Evolutionary conservation across 164 flowering plant genomes (phyloP), one percentile per base, ranked within the genome.

Genomic region (Buxus sempervirens): DNA sequence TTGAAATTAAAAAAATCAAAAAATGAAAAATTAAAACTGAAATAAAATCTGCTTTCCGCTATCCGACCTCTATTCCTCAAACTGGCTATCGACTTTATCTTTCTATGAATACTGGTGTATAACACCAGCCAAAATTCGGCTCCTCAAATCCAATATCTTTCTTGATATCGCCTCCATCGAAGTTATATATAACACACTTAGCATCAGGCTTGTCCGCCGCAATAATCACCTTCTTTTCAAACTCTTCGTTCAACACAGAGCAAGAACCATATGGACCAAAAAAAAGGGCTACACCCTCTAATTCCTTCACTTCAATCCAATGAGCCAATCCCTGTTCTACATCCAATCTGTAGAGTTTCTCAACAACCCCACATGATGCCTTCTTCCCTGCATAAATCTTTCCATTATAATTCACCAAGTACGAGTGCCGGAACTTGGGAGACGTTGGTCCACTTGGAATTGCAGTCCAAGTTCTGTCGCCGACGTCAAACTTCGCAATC

Each of bases 261-360:
- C 36, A 69, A 21, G 65, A 61, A 51, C 72, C 72, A 54, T 38
- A 62, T 1, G 65, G 58, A 20, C 65, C 62, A 2, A 56, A n/a
- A 21, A 54, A 56, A 23, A 70, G 20, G 1, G 38, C 25, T 54
- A 6, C 60, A 26, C 42, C 28, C 0, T 54, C 51, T 41, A 70
- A 25, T 1, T 38, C 67, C 27, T 32, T 24, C 20, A 54, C 62
- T 21, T 26, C 16, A 38, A 9, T 21, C 61, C 19, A 42, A 12
- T 20, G 5, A 25, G 59, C 54, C 19, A n/a, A 56, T 16, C 57
- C 65, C 19, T 23, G 22, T 9, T 36, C 22, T 4, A 57, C 9
- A 65, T 48, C 51, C 36, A 62, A n/a, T 53, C 45, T 56, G 13
- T 25, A 55, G n/a, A 70, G 0, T n/a, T 58, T 64, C 18, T 9